Percentiles rank a stretch among this genome's conserved stretches.
These are phyloP conservation scores for Lasiosphaeris hirsuta DNA, from an alignment of 495 filamentous ascomycete genomes.

Conservation along the genomic window DNA sequence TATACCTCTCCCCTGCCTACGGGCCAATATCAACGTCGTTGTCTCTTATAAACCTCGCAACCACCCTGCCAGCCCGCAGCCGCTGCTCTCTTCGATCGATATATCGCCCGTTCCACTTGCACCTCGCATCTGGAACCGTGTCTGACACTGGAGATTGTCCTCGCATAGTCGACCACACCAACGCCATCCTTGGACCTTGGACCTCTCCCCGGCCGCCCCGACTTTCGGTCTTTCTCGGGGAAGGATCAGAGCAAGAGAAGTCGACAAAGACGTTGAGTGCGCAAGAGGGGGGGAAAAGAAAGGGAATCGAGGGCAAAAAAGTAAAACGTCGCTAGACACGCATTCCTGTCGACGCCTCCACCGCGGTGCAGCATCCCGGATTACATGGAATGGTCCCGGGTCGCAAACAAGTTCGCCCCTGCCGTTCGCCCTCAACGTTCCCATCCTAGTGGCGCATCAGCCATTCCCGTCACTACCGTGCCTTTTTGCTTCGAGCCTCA, in stretches of 20 bases:
- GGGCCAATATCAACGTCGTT: slow-evolving; percentile 18
- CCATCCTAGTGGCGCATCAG: slow-evolving; percentile 14
- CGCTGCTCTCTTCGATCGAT: slow-evolving; percentile 2
- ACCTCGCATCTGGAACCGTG: slow-evolving; percentile 16
- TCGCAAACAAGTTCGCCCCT: slow-evolving; percentile 18
- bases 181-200: slow-evolving; percentile 6
- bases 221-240: background rate
- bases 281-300: background rate
- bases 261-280: no score
- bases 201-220: slow-evolving; percentile 5
- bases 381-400: slow-evolving; percentile 24
- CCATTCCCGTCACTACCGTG: slow-evolving; percentile 10
- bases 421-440: slow-evolving; percentile 11
- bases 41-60: slow-evolving; percentile 17
- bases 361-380: slow-evolving; percentile 1
- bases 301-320: slow-evolving; percentile 5
- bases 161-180: slow-evolving; percentile 18
- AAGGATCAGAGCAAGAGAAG: background rate
- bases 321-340: background rate
- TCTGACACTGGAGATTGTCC: slow-evolving; percentile 11
- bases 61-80: slow-evolving; percentile 2
- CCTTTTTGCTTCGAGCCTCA: background rate
- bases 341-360: background rate
- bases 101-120: slow-evolving; percentile 14
- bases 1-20: slow-evolving; percentile 5